phyloP scores from a whole-genome alignment of 2,329 filamentous ascomycete species.

The Hypoxylon sp. region DNA sequence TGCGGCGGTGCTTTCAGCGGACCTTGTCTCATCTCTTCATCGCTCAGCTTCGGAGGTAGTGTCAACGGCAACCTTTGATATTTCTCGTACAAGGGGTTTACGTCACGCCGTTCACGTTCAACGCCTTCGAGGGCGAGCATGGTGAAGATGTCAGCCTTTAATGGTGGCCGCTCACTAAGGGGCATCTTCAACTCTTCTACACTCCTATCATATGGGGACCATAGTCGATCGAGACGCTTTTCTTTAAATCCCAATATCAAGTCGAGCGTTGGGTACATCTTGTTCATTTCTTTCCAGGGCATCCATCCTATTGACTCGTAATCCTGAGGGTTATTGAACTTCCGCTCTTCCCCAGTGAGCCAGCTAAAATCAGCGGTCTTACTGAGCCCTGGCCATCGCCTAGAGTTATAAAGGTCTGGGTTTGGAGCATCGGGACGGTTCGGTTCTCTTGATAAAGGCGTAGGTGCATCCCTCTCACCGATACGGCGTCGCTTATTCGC shows the following conservation, averaged over 20 bases:
- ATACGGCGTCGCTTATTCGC: background rate
- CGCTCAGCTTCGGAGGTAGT: constrained; percentile 32
- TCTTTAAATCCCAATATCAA: constrained; percentile 16
- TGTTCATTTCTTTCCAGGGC: constrained; percentile 44
- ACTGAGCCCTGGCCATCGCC: constrained; percentile 28
- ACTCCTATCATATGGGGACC: constrained; percentile 42
- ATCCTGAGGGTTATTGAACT: constrained; percentile 23
- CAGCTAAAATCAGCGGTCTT: too few relatives aligned
- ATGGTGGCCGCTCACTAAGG: constrained; percentile 13
- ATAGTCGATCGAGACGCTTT: constrained; percentile 19
- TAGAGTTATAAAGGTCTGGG: constrained; percentile 36
- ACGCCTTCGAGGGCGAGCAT: constrained; percentile 39
- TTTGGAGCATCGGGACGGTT: constrained; percentile 29
- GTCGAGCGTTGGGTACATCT: constrained; percentile 26
- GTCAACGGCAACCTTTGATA: constrained; percentile 29
- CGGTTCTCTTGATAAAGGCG: background rate
- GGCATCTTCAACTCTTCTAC: constrained; percentile 28
- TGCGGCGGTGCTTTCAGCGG: constrained; percentile 21
- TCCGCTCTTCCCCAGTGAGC: background rate
- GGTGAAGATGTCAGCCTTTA: constrained; percentile 40
- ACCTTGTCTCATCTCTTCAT: constrained; percentile 32
- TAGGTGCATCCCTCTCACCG: background rate
- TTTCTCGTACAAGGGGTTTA: constrained; percentile 13
- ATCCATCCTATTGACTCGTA: constrained; percentile 38
- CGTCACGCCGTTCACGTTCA: constrained; percentile 17